Percentiles rank a stretch among this genome's conserved stretches.
Evolutionary conservation across 192 early-diverging fungal species (phyloP).

Genomic region (Chytriomyces confervae): DNA sequence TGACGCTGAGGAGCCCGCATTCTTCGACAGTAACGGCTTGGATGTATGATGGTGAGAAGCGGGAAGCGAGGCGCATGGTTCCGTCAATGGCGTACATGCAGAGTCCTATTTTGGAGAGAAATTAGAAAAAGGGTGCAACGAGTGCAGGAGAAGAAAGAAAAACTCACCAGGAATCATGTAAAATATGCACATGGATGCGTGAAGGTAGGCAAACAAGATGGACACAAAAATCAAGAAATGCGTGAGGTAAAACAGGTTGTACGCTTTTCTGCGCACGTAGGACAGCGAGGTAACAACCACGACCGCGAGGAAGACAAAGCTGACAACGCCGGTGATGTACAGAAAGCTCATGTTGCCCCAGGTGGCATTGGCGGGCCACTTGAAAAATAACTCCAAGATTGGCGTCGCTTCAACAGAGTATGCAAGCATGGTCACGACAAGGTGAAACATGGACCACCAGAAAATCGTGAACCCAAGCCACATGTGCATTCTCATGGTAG

Average conservation of each 20-base stretch:
- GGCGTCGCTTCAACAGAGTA: neutral
- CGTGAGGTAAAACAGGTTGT: constrained; percentile 36
- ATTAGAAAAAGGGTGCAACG: neutral
- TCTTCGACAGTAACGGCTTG: constrained; percentile 57
- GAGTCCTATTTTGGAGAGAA: constrained; percentile 39
- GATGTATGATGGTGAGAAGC: constrained; percentile 53
- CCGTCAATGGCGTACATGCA: constrained; percentile 71
- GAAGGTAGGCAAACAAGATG: constrained; percentile 25
- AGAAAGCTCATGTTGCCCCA: constrained; percentile 2
- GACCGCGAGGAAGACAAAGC: constrained; percentile 8
- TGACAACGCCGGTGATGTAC: constrained; percentile 23
- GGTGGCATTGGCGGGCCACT: neutral
- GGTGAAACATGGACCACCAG: constrained; percentile 19
- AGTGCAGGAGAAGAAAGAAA: constrained; percentile 9
- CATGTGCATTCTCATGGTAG: constrained; percentile 32
- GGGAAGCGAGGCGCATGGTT: constrained; percentile 59
- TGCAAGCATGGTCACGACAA: neutral
- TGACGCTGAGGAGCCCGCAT: constrained; percentile 65
- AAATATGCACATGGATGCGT: constrained; percentile 22
- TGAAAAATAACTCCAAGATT: neutral
- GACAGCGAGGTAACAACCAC: constrained; percentile 32
- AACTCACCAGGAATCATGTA: constrained; percentile 24
- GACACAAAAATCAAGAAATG: constrained; percentile 36
- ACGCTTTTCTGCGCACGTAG: constrained; percentile 25
- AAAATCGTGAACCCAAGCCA: constrained; percentile 30